A percentile compares a stretch with the other conserved stretches of the same genome.
These are phyloP conservation scores for Cytospora schulzeri DNA, from an alignment of 2,329 filamentous ascomycete genomes.

Conservation along the genomic window DNA sequence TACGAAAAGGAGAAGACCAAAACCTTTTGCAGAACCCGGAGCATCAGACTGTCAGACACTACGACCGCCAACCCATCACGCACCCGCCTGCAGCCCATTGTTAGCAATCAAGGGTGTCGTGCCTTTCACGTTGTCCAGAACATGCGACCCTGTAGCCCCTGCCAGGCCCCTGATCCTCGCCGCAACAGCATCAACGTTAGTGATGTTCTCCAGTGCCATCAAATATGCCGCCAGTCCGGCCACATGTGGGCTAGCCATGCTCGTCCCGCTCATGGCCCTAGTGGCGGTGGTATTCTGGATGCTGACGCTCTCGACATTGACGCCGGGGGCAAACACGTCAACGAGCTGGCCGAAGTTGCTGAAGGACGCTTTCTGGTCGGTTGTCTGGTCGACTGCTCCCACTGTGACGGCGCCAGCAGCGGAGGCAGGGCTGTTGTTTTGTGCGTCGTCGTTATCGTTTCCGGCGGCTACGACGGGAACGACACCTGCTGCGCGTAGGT, in stretches of 20 bases:
- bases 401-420: constrained; percentile 60
- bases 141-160: constrained; percentile 45
- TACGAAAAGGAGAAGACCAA: too few species aligned
- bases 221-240: constrained; percentile 70
- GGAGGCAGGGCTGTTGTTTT: constrained; percentile 55
- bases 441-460: constrained; percentile 57
- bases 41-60: constrained; percentile 2
- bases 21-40: too few species aligned
- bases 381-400: constrained; percentile 57
- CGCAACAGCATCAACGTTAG: constrained; percentile 46
- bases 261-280: constrained; percentile 54
- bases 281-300: constrained; percentile 51
- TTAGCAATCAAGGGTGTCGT: constrained; percentile 60
- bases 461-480: constrained; percentile 63
- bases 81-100: constrained; percentile 45
- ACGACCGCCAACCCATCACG: not conserved
- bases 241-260: constrained; percentile 70
- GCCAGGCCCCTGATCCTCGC: constrained; percentile 57
- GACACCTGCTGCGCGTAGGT: constrained; percentile 51
- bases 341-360: constrained; percentile 60
- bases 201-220: constrained; percentile 57
- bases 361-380: constrained; percentile 53
- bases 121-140: constrained; percentile 43
- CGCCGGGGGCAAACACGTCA: constrained; percentile 59
- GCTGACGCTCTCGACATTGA: constrained; percentile 55